Evolutionary conservation across 176 grass and related monocot species (phyloP), one percentile per base, ranked within the genome.

Genomic region (Bothriochloa decipiens): DNA sequence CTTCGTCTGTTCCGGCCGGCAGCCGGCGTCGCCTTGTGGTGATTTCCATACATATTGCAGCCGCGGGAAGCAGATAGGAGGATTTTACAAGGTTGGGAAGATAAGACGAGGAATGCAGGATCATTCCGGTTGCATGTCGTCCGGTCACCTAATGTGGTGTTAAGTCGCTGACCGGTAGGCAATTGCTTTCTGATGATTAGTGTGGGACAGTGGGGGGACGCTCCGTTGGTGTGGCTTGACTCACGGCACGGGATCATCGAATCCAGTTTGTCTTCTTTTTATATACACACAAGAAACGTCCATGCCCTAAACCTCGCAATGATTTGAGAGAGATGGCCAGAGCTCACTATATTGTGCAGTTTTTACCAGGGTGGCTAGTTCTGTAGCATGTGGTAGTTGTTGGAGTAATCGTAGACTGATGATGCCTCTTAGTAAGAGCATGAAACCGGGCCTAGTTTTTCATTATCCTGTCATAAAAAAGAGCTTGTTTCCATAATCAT

Each of bases 141-240:
- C 81, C 71, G 87, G 70, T 75, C 17, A 81, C 77, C 77, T 70
- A 70, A 74, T 46, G 65, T 10, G 72, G n/a, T 16, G 35, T 61
- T 11, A 74, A 53, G 11, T 83, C 58, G 20, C 35, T 46, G 68
- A 25, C 49, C 63, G 83, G 88, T 90, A 65, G 55, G 35, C 78
- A 3, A 73, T 90, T 52, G 88, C 83, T 90, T 90, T 90, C 88
- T 16, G 27, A 35, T 17, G 43, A 23, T n/a, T 62, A 43, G 14
- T 50, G 57, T 45, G 78, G 72, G 73, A 32, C 36, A 47, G 23
- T 65, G 23, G 80, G 66, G 66, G 78, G 41, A 61, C 25, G 18
- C 78, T 76, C 64, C 78, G 13, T 50, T 16, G 23, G 12, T 17
- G 58, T 75, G 79, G 42, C 65, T 4, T 86, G 42, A 63, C 52